Percentiles rank a stretch among this genome's conserved stretches.
These are phyloP conservation scores for Lunularia cruciata DNA, from an alignment of 225 moss, liverwort and hornwort genomes.

Conservation along the genomic window DNA sequence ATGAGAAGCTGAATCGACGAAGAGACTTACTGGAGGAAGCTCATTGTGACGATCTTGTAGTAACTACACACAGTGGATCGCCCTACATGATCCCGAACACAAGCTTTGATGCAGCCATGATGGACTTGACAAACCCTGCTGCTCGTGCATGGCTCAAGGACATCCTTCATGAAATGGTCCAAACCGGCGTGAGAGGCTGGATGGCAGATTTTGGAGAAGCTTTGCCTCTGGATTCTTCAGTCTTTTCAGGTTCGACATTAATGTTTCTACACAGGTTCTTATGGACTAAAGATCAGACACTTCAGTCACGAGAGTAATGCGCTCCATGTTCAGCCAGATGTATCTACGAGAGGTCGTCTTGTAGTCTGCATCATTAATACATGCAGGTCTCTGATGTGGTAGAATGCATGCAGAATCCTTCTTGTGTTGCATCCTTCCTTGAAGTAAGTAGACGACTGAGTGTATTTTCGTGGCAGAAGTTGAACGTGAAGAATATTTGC, in stretches of 20 bases:
- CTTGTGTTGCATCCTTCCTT: too few species aligned
- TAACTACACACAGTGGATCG: slow-evolving; percentile 51
- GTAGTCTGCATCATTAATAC: too few species aligned
- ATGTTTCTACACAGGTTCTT: too few species aligned
- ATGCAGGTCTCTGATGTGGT: too few species aligned
- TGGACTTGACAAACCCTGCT: slow-evolving; percentile 72
- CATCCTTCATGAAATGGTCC: slow-evolving; percentile 58
- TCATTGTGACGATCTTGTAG: slow-evolving; percentile 43
- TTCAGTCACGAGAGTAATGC: too few species aligned
- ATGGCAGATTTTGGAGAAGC: slow-evolving; percentile 96
- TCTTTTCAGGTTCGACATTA: slow-evolving; percentile 48
- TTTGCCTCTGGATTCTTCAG: slow-evolving; percentile 65
- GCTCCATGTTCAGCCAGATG: too few species aligned
- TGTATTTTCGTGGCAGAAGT: too few species aligned
- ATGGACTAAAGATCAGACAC: too few species aligned
- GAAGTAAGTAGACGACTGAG: too few species aligned
- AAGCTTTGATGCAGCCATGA: slow-evolving; percentile 76
- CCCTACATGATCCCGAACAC: slow-evolving; percentile 84
- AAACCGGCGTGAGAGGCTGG: slow-evolving; percentile 81
- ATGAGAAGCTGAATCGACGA: slow-evolving; percentile 47
- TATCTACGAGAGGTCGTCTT: too few species aligned
- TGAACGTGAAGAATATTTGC: neutral
- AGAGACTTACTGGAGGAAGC: slow-evolving; percentile 57
- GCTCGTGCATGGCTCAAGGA: slow-evolving; percentile 67
- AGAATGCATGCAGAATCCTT: too few species aligned